Percentiles rank a stretch among this genome's conserved stretches.
Evolutionary conservation across 2,329 filamentous ascomycete genomes (phyloP).

Genomic region (Hypoxylon sp.): DNA sequence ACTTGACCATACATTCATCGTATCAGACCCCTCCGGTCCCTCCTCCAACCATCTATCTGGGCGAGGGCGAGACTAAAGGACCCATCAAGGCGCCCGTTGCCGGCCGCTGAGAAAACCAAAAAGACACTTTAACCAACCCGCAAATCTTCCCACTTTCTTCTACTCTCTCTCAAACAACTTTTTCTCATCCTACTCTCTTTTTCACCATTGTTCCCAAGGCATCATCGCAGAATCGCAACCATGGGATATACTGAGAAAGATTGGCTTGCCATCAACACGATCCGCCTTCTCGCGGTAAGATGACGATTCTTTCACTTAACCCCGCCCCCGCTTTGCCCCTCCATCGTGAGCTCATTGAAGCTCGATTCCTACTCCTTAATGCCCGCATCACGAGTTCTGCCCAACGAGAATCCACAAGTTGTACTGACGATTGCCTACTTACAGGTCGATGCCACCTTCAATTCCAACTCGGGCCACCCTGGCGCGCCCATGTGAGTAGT

Average conservation of each 20-base stretch:
- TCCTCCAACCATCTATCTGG: slow-evolving; percentile 5
- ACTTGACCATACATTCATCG: slow-evolving; percentile 26
- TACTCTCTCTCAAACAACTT: slow-evolving; percentile 35
- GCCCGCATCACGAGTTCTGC: slow-evolving; percentile 30
- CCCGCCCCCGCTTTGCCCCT: slow-evolving; percentile 53
- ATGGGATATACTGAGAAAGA: slow-evolving; percentile 94
- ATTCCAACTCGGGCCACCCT: slow-evolving; percentile 97
- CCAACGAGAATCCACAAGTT: slow-evolving; percentile 11
- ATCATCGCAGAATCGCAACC: slow-evolving; percentile 57
- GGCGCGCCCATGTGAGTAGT: slow-evolving; percentile 89
- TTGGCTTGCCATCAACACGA: slow-evolving; percentile 96
- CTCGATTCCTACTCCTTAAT: slow-evolving; percentile 28
- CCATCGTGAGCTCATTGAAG: slow-evolving; percentile 49
- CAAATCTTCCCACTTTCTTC: slow-evolving; percentile 45
- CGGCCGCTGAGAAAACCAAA: slow-evolving; percentile 26
- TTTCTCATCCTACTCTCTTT: slow-evolving; percentile 36
- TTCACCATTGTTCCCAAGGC: slow-evolving; percentile 39
- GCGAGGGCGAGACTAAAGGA: slow-evolving; percentile 20
- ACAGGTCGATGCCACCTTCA: slow-evolving; percentile 95
- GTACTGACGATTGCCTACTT: slow-evolving; percentile 40
- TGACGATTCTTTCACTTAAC: slow-evolving; percentile 39
- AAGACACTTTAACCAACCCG: slow-evolving; percentile 48
- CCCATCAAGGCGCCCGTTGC: slow-evolving; percentile 31
- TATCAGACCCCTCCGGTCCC: slow-evolving; percentile 21
- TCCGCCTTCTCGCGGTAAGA: slow-evolving; percentile 93